Conservation (phyloP, 2,329 filamentous ascomycete species). For the Aspergillus piperis region DNA sequence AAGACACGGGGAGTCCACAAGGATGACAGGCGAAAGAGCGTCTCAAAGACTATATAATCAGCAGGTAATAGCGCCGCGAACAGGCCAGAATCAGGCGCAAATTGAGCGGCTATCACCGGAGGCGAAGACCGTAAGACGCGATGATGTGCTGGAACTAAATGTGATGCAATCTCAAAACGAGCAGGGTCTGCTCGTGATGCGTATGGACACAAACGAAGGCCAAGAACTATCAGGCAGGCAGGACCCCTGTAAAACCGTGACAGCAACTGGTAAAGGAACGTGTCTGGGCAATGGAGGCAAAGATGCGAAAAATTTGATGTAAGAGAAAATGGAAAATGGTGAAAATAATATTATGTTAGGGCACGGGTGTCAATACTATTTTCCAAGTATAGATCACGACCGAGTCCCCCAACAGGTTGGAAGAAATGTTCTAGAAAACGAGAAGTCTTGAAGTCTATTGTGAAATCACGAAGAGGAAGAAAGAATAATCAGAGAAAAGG, state of each 20-base stretch:
- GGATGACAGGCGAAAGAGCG: too few species aligned
- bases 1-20: too few species aligned
- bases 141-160: conserved; percentile 35
- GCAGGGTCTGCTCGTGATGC: conserved; percentile 11
- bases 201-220: conserved; percentile 3
- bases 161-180: conserved; percentile 36
- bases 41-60: neutral
- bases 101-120: conserved; percentile 16
- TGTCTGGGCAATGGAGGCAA: too few species aligned
- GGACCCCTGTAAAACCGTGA: conserved; percentile 3
- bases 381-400: neutral
- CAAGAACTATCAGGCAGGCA: neutral
- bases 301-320: too few species aligned
- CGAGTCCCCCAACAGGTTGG: too few species aligned
- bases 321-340: neutral
- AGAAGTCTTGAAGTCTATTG: neutral
- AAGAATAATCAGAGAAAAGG: neutral
- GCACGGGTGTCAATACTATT: neutral
- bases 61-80: neutral
- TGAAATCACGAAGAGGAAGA: neutral
- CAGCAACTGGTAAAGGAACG: neutral
- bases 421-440: neutral
- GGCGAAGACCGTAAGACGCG: conserved; percentile 11
- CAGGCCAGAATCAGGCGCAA: neutral
- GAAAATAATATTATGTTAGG: neutral